These are phyloP conservation scores for Stentor roeselii DNA, from an alignment of 73 alveolate species.

Conservation along the genomic window DNA sequence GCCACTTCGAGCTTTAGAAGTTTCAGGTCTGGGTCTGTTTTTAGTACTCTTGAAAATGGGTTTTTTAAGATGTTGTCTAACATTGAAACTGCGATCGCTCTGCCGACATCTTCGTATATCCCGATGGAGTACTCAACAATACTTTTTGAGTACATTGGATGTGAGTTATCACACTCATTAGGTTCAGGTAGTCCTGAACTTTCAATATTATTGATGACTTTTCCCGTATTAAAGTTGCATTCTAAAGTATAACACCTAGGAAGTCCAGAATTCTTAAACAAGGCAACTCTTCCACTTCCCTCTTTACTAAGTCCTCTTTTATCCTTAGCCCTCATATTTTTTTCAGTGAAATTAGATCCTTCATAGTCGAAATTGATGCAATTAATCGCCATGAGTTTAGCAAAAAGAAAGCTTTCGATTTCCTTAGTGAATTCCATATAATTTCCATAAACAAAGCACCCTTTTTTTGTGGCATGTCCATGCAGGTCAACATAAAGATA, in stretches of 20 bases:
- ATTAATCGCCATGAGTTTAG: slow-evolving; percentile 74
- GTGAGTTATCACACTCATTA: neutral
- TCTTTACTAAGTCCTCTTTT: slow-evolving; percentile 79
- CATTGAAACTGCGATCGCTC: slow-evolving; percentile 32
- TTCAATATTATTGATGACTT: neutral
- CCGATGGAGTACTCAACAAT: slow-evolving; percentile 51
- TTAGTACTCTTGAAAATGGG: neutral
- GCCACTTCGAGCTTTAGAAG: slow-evolving; percentile 21
- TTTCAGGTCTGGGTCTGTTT: slow-evolving; percentile 26
- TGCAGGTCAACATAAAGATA: slow-evolving; percentile 97
- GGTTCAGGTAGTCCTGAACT: slow-evolving; percentile 1
- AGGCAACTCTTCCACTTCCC: slow-evolving; percentile 88
- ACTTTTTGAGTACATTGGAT: slow-evolving; percentile 7
- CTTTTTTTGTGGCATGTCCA: slow-evolving; percentile 95
- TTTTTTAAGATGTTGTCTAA: slow-evolving; percentile 7
- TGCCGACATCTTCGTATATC: slow-evolving; percentile 69
- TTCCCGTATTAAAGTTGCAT: slow-evolving; percentile 70
- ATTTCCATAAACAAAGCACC: slow-evolving; percentile 31
- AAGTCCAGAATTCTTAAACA: slow-evolving; percentile 79
- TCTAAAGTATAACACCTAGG: slow-evolving; percentile 88
- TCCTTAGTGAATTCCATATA: slow-evolving; percentile 63
- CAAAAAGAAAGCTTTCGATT: slow-evolving; percentile 79
- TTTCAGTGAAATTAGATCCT: slow-evolving; percentile 74
- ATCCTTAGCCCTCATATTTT: slow-evolving; percentile 28
- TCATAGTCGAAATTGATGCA: slow-evolving; percentile 81